Evolutionary conservation across 148 eudicot species (phyloP).

Genomic region (Limonium bicolor): DNA sequence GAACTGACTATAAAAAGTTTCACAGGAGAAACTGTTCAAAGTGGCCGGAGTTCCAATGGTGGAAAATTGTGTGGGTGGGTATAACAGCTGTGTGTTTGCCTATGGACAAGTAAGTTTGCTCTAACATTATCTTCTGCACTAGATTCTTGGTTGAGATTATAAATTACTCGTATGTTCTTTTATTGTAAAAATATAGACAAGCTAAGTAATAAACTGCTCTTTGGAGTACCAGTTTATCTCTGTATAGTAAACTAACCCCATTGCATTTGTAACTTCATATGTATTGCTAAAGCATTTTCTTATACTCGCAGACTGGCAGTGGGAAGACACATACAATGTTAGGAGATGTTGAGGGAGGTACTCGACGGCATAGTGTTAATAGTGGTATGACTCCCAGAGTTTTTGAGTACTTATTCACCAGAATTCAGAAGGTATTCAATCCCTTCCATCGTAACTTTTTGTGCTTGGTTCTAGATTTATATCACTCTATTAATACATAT

Average conservation of each 20-base stretch:
- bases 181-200: not conserved
- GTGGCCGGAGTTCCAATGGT: slow-evolving; percentile 98
- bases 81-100: slow-evolving; percentile 98
- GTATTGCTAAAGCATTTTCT: no score
- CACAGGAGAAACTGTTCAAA: slow-evolving; percentile 81
- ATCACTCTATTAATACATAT: no score
- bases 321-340: slow-evolving; percentile 97
- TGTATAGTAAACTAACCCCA: no score
- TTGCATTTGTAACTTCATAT: no score
- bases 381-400: slow-evolving; percentile 99
- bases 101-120: slow-evolving; percentile 85
- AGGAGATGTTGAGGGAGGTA: slow-evolving; percentile 93
- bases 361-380: slow-evolving; percentile 86
- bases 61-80: slow-evolving; percentile 87
- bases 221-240: no score
- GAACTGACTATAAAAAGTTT: slow-evolving; percentile 5
- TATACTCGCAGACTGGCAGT: slow-evolving; percentile 64
- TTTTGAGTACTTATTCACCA: slow-evolving; percentile 81
- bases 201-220: no score
- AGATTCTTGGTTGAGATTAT: slow-evolving; percentile 27
- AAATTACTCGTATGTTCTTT: slow-evolving; percentile 1
- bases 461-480: no score
- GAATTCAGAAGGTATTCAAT: slow-evolving; percentile 85
- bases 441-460: no score
- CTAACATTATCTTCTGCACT: not conserved